Evolutionary conservation across 2,329 filamentous ascomycete species (phyloP).

Genomic region (Aspergillus phoenicis): DNA sequence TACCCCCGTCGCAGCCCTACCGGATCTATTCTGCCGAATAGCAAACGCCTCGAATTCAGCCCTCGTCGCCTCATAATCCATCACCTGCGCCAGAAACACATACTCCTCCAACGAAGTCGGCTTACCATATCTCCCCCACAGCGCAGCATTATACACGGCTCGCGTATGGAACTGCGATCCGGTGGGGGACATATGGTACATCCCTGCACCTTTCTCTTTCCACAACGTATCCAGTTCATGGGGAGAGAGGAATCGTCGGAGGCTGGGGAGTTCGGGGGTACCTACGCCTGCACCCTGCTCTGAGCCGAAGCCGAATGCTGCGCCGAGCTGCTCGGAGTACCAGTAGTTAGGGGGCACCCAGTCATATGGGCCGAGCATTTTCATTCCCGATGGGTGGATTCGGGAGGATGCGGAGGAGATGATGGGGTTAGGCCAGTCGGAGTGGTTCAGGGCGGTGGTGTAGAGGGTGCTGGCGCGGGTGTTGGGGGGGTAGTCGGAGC

Average conservation of each 20-base stretch:
- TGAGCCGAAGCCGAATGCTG: conserved; percentile 65
- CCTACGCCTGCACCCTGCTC: conserved; percentile 65
- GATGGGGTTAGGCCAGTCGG: conserved; percentile 61
- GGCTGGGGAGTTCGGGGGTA: conserved; percentile 58
- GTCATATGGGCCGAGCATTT: conserved; percentile 68
- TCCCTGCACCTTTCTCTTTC: conserved; percentile 48
- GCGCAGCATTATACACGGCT: conserved; percentile 59
- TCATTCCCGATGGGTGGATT: conserved; percentile 60
- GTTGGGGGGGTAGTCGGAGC: conserved; percentile 66
- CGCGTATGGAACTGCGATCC: conserved; percentile 59
- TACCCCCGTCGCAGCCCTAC: conserved; percentile 59
- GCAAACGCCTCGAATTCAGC: conserved; percentile 62
- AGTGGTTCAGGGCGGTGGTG: conserved; percentile 51
- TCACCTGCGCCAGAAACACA: conserved; percentile 61
- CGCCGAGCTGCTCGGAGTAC: conserved; percentile 58
- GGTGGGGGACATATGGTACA: conserved; percentile 64
- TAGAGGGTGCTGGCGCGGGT: conserved; percentile 59
- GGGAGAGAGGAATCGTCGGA: conserved; percentile 57
- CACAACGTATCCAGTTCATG: conserved; percentile 59
- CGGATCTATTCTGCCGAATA: conserved; percentile 51
- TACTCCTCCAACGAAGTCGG: conserved; percentile 60
- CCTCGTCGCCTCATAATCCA: conserved; percentile 66
- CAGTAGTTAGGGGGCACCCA: conserved; percentile 69
- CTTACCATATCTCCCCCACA: conserved; percentile 56
- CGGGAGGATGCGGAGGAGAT: conserved; percentile 60